Evolutionary conservation across 176 grass and related monocot species (phyloP).

Genomic region (Oryza glumipatula): DNA sequence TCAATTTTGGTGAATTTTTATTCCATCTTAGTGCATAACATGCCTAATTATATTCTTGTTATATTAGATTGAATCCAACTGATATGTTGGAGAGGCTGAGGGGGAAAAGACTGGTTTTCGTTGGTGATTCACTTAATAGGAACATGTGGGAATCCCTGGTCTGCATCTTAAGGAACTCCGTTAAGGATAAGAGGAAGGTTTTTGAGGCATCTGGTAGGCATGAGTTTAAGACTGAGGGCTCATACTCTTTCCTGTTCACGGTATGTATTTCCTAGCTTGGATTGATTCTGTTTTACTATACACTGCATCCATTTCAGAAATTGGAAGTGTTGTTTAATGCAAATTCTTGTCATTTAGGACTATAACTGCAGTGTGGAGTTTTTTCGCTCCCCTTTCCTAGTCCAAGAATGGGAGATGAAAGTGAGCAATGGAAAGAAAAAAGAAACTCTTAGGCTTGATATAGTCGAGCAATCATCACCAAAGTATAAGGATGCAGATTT

Average conservation of each 20-base stretch:
- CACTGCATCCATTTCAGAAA: constrained; percentile 4
- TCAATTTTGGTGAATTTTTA: constrained; percentile 29
- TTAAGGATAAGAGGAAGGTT: constrained; percentile 87
- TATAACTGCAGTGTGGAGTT: constrained; percentile 94
- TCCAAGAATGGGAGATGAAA: constrained; percentile 80
- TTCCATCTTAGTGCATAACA: constrained; percentile 24
- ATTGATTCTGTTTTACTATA: constrained; percentile 21
- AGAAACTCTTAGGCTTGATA: constrained; percentile 95
- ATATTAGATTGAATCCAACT: constrained; percentile 67
- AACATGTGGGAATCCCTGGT: constrained; percentile 99
- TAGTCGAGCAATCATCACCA: constrained; percentile 77
- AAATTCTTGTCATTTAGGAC: constrained; percentile 55
- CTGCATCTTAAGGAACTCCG: constrained; percentile 67
- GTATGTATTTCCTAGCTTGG: constrained; percentile 38
- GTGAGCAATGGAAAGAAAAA: constrained; percentile 57
- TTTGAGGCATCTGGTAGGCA: constrained; percentile 82
- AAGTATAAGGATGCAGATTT: constrained; percentile 92
- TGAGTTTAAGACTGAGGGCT: constrained; percentile 82
- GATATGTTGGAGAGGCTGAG: constrained; percentile 89
- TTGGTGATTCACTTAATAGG: constrained; percentile 90
- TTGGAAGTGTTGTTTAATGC: constrained; percentile 4
- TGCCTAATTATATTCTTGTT: constrained; percentile 14
- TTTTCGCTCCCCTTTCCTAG: constrained; percentile 90
- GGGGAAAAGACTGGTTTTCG: constrained; percentile 76
- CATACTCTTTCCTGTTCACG: constrained; percentile 87